Conservation (phyloP, 225 moss, liverwort and hornwort species). For the Sphagnum tenellum region DNA sequence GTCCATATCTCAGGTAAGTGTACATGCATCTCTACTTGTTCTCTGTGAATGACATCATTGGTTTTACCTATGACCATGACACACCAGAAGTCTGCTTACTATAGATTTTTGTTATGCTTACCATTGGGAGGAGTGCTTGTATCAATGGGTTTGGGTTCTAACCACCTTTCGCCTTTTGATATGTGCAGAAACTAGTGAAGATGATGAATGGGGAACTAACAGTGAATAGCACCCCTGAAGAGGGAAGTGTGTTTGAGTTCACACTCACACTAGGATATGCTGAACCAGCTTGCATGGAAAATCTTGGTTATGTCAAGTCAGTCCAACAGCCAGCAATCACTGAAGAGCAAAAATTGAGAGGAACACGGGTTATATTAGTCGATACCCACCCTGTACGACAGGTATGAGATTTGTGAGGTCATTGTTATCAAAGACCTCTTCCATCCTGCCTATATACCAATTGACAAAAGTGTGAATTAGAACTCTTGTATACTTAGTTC, state of each 20-base stretch:
- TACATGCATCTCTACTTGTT: neutral
- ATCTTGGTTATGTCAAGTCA: constrained; percentile 9
- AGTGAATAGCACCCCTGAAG: constrained; percentile 62
- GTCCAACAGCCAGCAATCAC: constrained; percentile 5
- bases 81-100: neutral
- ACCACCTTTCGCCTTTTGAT: neutral
- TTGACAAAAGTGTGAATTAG: too few relatives aligned
- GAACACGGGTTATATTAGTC: constrained; percentile 44
- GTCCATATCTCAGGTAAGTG: constrained; percentile 78
- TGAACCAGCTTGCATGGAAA: constrained; percentile 13
- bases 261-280: constrained; percentile 35
- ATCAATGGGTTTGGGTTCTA: neutral
- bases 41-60: neutral
- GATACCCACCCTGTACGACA: constrained; percentile 66
- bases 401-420: constrained; percentile 19
- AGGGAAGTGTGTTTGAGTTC: constrained; percentile 83
- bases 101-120: neutral
- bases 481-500: neutral
- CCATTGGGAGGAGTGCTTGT: neutral
- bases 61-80: neutral
- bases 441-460: neutral
- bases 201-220: constrained; percentile 70
- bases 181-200: constrained; percentile 76
- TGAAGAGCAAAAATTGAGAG: constrained; percentile 50
- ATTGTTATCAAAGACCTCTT: neutral